phyloP scores from a whole-genome alignment of 371 early-diverging fungal species.

The Apophysomyces variabilis region DNA sequence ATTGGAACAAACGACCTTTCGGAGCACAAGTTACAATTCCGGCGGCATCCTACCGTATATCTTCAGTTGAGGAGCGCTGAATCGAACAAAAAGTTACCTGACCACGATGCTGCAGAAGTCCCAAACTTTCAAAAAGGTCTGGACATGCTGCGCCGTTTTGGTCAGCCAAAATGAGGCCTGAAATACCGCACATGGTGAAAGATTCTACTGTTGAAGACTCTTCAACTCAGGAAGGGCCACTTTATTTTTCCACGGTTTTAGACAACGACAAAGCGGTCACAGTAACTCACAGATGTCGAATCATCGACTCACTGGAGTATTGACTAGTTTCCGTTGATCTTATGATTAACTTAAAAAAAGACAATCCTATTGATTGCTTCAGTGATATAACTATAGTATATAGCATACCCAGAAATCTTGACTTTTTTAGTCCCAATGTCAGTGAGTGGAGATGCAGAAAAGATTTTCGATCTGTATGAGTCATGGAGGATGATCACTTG shows the following conservation, averaged over 20 bases:
- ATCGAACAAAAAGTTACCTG: constrained; percentile 68
- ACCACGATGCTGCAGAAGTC: constrained; percentile 95
- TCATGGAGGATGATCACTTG: not conserved
- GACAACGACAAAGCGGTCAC: constrained; percentile 15
- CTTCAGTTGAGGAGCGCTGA: constrained; percentile 2
- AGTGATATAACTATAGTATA: no score
- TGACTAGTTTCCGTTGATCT: not conserved
- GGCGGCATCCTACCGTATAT: constrained; percentile 90
- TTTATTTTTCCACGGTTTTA: constrained; percentile 6
- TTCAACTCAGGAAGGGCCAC: constrained; percentile 4
- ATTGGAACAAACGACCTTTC: constrained; percentile 95
- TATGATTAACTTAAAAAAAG: not conserved
- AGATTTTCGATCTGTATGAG: constrained; percentile 5
- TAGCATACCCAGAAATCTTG: no score
- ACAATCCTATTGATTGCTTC: not conserved
- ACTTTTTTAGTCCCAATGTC: not conserved
- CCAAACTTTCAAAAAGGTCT: constrained; percentile 92
- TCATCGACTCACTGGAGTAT: not conserved
- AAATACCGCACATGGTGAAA: constrained; percentile 89
- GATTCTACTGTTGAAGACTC: constrained; percentile 5
- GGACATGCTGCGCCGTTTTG: constrained; percentile 72
- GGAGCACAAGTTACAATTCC: constrained; percentile 97
- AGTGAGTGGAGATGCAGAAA: not conserved
- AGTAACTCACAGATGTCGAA: constrained; percentile 6
- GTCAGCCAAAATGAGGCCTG: constrained; percentile 86